These are phyloP conservation scores for Penicillium sp. DNA, from an alignment of 2,329 filamentous ascomycete species.

Conservation along the genomic window DNA sequence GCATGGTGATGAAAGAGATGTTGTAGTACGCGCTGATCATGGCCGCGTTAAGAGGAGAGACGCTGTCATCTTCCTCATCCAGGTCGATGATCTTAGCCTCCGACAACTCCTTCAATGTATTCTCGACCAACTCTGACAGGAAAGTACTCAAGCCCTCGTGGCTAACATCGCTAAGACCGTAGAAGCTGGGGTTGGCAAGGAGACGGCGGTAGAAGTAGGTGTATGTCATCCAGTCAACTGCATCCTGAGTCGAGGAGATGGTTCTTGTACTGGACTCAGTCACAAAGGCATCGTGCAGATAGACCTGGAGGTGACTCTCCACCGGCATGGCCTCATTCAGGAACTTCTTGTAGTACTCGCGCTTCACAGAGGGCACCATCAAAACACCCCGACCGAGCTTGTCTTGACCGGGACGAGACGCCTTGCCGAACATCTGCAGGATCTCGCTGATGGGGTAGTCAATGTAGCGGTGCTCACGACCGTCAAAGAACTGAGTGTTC, in stretches of 20 bases:
- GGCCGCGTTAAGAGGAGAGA: conserved; percentile 87
- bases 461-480: conserved; percentile 92
- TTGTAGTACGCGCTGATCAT: conserved; percentile 99
- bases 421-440: conserved; percentile 96
- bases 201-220: conserved; percentile 97
- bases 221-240: conserved; percentile 97
- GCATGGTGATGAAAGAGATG: conserved; percentile 98
- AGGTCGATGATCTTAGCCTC: conserved; percentile 96
- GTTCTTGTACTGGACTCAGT: conserved; percentile 96
- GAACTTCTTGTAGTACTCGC: conserved; percentile 99
- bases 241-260: conserved; percentile 92
- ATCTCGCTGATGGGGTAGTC: conserved; percentile 94
- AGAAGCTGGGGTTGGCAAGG: conserved; percentile 94
- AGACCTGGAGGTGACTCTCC: conserved; percentile 88
- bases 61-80: conserved; percentile 87
- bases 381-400: conserved; percentile 85
- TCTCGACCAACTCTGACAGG: conserved; percentile 91
- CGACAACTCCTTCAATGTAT: conserved; percentile 81
- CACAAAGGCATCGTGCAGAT: conserved; percentile 92
- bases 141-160: conserved; percentile 93
- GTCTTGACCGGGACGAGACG: conserved; percentile 74
- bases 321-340: conserved; percentile 92
- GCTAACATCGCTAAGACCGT: conserved; percentile 81
- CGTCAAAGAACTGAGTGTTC: conserved; percentile 97
- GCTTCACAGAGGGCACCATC: conserved; percentile 91